Evolutionary conservation across 805 yeast species (phyloP).

Genomic region (Lipomyces japonicus): DNA sequence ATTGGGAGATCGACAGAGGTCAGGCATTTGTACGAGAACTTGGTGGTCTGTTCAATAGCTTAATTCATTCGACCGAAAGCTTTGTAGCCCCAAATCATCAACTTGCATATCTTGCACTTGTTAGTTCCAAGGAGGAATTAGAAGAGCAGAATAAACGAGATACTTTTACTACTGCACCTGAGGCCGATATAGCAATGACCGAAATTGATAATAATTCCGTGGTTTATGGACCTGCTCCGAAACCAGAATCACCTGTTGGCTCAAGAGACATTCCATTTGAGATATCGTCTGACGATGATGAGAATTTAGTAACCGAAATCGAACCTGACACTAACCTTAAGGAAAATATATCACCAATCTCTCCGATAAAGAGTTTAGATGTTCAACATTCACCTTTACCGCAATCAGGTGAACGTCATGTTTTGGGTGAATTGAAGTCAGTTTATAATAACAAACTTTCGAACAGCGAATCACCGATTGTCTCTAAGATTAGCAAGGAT

Average conservation of each 20-base stretch:
- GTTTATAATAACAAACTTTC: neutral
- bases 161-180: no score
- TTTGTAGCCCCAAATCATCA: conserved; percentile 79
- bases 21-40: conserved; percentile 75
- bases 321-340: conserved; percentile 17
- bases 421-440: conserved; percentile 3
- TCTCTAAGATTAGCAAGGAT: neutral
- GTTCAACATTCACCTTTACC: neutral
- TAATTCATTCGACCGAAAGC: conserved; percentile 59
- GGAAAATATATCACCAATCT: conserved; percentile 7
- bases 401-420: conserved; percentile 3
- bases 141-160: conserved; percentile 6
- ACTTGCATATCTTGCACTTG: conserved; percentile 80
- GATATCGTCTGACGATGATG: conserved; percentile 26
- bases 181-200: neutral
- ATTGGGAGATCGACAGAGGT: conserved; percentile 73
- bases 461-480: neutral
- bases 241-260: neutral
- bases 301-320: conserved; percentile 26
- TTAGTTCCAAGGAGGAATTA: conserved; percentile 46
- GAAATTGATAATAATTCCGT: neutral
- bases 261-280: neutral
- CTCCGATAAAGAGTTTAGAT: neutral
- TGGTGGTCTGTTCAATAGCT: conserved; percentile 61
- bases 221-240: conserved; percentile 7